A percentile compares a stretch with the other conserved stretches of the same genome.
phyloP scores from a whole-genome alignment of 2,329 filamentous ascomycete species.

The Colletotrichum tropicale region DNA sequence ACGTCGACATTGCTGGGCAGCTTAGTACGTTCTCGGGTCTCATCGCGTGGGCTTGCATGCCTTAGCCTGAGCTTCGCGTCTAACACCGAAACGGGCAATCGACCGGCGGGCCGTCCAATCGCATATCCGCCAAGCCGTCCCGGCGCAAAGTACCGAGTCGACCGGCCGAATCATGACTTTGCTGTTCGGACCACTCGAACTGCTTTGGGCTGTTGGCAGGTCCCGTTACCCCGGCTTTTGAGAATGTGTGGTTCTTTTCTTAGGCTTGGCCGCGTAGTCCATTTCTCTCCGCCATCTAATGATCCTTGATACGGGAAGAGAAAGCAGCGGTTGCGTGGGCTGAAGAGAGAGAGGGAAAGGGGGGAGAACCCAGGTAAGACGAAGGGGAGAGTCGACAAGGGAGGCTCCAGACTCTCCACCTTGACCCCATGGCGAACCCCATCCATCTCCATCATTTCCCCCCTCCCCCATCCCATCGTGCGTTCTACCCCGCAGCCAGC shows the following conservation, averaged over 20 bases:
- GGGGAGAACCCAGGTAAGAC: neutral
- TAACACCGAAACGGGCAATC: constrained; percentile 18
- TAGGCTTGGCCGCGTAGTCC: neutral
- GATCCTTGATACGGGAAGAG: neutral
- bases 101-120: constrained; percentile 14
- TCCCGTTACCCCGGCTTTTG: constrained; percentile 9
- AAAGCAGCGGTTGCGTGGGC: neutral
- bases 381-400: neutral
- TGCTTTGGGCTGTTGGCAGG: neutral
- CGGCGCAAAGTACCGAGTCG: constrained; percentile 15
- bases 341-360: neutral
- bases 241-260: neutral
- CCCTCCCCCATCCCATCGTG: neutral
- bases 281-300: neutral
- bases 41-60: constrained; percentile 12
- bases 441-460: neutral
- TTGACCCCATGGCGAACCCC: neutral
- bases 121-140: constrained; percentile 10
- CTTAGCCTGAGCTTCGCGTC: constrained; percentile 16
- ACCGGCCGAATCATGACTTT: neutral
- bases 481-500: constrained; percentile 13
- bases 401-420: neutral
- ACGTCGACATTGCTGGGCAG: neutral
- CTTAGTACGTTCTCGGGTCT: neutral
- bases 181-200: neutral